Evolutionary conservation across 2,329 filamentous ascomycete species (phyloP).

Genomic region (Penicillium sp.): DNA sequence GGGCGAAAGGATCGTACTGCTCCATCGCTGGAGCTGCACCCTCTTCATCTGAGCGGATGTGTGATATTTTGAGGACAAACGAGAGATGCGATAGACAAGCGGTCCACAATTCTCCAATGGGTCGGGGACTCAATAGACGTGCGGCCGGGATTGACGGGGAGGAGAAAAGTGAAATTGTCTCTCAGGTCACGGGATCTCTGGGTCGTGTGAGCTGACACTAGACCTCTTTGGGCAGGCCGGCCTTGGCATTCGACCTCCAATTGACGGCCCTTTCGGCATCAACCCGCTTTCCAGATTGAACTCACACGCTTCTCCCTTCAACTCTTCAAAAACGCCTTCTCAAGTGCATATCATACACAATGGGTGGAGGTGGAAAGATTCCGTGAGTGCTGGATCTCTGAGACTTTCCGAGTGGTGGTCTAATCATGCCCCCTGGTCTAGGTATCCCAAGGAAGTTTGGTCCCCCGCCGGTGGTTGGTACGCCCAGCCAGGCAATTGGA

Average conservation of each 20-base stretch:
- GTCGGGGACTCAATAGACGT: constrained; percentile 13
- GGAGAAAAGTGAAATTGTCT: constrained; percentile 35
- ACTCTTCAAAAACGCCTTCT: constrained; percentile 16
- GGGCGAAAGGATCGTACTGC: constrained; percentile 46
- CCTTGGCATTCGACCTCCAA: constrained; percentile 26
- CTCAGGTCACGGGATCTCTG: constrained; percentile 34
- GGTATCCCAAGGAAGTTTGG: constrained; percentile 99
- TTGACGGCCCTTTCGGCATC: constrained; percentile 29
- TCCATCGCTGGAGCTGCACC: constrained; percentile 48
- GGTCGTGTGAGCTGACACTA: constrained; percentile 33
- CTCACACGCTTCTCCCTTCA: constrained; percentile 20
- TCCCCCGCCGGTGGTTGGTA: constrained; percentile 98
- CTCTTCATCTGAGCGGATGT: constrained; percentile 43
- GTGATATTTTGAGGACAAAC: constrained; percentile 7
- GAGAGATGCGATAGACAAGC: constrained; percentile 9
- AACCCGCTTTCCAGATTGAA: constrained; percentile 21
- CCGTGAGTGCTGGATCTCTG: constrained; percentile 52
- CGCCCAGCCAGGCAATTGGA: constrained; percentile 90
- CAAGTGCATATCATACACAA: constrained; percentile 29
- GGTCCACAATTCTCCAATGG: constrained; percentile 13
- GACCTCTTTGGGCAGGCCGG: constrained; percentile 17
- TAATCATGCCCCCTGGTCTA: constrained; percentile 37
- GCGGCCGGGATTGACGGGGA: constrained; percentile 19
- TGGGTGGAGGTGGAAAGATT: constrained; percentile 75
- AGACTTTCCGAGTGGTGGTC: constrained; percentile 9